Evolutionary conservation across 176 grass and related monocot species (phyloP), one percentile per base, ranked within the genome.

Genomic region (Aegilops bicornis): DNA sequence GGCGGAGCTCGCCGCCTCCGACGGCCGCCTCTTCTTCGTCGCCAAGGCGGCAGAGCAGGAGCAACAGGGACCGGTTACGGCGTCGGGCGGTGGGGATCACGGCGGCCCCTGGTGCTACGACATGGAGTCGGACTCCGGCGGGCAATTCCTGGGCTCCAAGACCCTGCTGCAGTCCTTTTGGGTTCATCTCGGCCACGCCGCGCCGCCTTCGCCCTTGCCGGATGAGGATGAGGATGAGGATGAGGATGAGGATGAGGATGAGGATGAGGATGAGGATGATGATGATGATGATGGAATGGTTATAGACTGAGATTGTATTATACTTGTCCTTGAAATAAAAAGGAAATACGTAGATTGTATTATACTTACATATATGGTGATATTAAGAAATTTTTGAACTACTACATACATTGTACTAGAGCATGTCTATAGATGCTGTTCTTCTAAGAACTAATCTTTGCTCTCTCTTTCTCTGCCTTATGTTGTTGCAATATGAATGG

Each of bases 381-480:
- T 45, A 5, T 50, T 50, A 50, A 56, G 52, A 31, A 56, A 8
- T 56, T 56, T 56, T 56, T 20, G 52, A 8, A 56, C 52, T 56
- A 56, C 36, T 39, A 39, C 36, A 33, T 47, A 47, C 11, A 52
- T 52, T 52, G 0, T 50, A 6, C 5, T 25, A 68, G 30, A 33
- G 42, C 69, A 71, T 71, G 39, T 71, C 68, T 71, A 71, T 71
- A 71, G 40, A 72, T 23, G 2, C 36, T 43, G 69, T 73, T 71
- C 1, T 71, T 73, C 37, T 73, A 15, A 73, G 0, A 43, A 24
- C 0, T 47, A 23, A 73, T 73, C 39, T 12, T 12, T 48, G 45
- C 48, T 17, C 48, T 11, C 39, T 4, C 36, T 27, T 27, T 45
- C n/a, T 72, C 37, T 39, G 37, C 7, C 37, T 42, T 37, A 16